Evolutionary conservation across 2,329 filamentous ascomycete species (phyloP).

Genomic region (Cordyceps tenuipes): DNA sequence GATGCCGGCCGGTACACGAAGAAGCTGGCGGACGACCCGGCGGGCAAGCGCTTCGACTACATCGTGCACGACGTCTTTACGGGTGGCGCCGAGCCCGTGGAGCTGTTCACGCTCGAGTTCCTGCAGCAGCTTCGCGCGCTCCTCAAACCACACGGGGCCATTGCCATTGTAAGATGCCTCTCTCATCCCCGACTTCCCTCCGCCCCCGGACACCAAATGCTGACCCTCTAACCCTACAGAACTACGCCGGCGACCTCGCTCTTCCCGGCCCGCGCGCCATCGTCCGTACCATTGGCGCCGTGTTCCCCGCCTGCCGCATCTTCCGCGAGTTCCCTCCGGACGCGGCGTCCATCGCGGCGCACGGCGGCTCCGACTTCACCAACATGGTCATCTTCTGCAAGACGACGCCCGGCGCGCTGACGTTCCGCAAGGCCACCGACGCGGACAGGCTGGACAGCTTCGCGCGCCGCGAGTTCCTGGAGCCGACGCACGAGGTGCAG

Average conservation of each 20-base stretch:
- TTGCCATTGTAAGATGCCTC: constrained; percentile 64
- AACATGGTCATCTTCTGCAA: constrained; percentile 96
- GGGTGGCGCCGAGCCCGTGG: constrained; percentile 82
- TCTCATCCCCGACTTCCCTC: constrained; percentile 12
- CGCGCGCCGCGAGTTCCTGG: constrained; percentile 59
- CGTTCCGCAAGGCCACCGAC: constrained; percentile 57
- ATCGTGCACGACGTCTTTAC: constrained; percentile 98
- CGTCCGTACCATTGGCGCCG: constrained; percentile 68
- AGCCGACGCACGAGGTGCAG: constrained; percentile 64
- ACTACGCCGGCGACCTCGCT: constrained; percentile 85
- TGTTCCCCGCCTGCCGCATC: constrained; percentile 85
- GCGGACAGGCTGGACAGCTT: constrained; percentile 66
- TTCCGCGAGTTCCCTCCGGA: constrained; percentile 66
- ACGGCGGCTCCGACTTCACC: constrained; percentile 58
- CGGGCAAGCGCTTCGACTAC: constrained; percentile 61
- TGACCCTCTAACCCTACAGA: constrained; percentile 41
- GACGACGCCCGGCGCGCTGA: constrained; percentile 46
- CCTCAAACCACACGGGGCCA: constrained; percentile 68
- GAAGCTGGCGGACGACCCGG: constrained; percentile 34
- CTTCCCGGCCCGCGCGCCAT: constrained; percentile 70
- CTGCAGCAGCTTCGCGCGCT: constrained; percentile 61
- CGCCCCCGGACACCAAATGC: background rate
- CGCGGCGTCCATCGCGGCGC: constrained; percentile 27
- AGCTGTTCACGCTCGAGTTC: constrained; percentile 83
- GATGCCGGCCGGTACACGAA: constrained; percentile 70